Evolutionary conservation across 2,329 filamentous ascomycete genomes (phyloP).

Genomic region (Fusarium napiforme): DNA sequence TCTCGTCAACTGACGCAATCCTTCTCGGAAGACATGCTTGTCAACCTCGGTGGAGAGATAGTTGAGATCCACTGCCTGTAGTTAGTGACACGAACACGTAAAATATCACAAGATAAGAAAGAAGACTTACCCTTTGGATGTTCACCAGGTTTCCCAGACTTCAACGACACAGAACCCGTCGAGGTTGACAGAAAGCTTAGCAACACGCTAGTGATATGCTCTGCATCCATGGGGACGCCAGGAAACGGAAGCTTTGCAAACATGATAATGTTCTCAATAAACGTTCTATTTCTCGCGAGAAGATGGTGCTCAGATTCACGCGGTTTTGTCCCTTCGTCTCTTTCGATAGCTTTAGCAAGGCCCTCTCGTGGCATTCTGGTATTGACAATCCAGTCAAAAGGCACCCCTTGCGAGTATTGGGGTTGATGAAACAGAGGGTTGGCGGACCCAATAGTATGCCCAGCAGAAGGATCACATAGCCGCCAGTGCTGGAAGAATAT

Average conservation of each 20-base stretch:
- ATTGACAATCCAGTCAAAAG: constrained; percentile 52
- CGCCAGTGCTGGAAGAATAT: constrained; percentile 46
- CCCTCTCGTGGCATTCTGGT: constrained; percentile 43
- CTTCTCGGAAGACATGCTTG: constrained; percentile 38
- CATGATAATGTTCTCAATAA: constrained; percentile 39
- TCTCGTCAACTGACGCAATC: constrained; percentile 34
- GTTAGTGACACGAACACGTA: neutral
- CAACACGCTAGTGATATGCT: constrained; percentile 40
- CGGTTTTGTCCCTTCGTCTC: constrained; percentile 48
- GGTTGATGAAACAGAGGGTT: constrained; percentile 51
- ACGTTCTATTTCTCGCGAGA: constrained; percentile 41
- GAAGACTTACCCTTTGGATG: constrained; percentile 35
- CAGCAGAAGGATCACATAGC: constrained; percentile 48
- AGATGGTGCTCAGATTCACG: constrained; percentile 49
- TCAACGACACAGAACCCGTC: constrained; percentile 34
- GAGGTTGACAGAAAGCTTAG: constrained; percentile 43
- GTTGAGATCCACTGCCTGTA: constrained; percentile 34
- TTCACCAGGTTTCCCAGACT: constrained; percentile 34
- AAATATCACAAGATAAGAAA: neutral
- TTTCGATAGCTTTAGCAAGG: constrained; percentile 47
- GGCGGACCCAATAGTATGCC: constrained; percentile 47
- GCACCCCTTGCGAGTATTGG: constrained; percentile 51
- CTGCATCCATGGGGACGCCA: constrained; percentile 32
- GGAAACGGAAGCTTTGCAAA: constrained; percentile 41
- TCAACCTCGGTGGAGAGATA: constrained; percentile 43